Percentiles rank a stretch among this genome's conserved stretches.
These are phyloP conservation scores for Yueomyces sinensis DNA, from an alignment of 805 yeast species.

Conservation along the genomic window DNA sequence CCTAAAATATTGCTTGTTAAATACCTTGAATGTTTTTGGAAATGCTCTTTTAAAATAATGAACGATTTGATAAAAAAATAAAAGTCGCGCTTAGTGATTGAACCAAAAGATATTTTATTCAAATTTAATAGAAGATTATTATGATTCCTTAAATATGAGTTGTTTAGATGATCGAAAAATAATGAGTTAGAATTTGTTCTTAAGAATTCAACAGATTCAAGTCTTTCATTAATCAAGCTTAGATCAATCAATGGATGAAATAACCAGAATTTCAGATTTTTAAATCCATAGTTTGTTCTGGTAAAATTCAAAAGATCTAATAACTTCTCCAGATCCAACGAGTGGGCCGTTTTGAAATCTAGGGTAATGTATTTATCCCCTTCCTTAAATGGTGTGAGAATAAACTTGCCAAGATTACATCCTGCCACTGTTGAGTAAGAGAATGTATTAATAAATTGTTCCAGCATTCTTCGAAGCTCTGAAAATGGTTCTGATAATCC, in stretches of 20 bases:
- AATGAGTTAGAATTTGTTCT: constrained; percentile 25
- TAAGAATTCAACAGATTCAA: constrained; percentile 44
- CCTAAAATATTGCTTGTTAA: constrained; percentile 17
- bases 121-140: constrained; percentile 51
- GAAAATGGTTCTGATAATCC: too few species aligned
- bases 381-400: too few species aligned
- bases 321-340: too few species aligned
- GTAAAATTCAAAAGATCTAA: constrained; percentile 82
- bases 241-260: constrained; percentile 51
- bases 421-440: too few species aligned
- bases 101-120: constrained; percentile 45
- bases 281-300: constrained; percentile 58
- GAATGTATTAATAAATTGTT: too few species aligned
- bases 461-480: too few species aligned
- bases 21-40: constrained; percentile 19
- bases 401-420: too few species aligned
- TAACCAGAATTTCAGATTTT: constrained; percentile 62
- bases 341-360: too few species aligned
- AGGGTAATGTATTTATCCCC: too few species aligned
- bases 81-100: constrained; percentile 46
- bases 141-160: constrained; percentile 21
- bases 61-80: constrained; percentile 39
- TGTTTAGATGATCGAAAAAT: constrained; percentile 24
- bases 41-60: constrained; percentile 24
- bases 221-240: constrained; percentile 43